phyloP scores from a whole-genome alignment of 176 grass and related monocot species.

The Aegilops bicornis region DNA sequence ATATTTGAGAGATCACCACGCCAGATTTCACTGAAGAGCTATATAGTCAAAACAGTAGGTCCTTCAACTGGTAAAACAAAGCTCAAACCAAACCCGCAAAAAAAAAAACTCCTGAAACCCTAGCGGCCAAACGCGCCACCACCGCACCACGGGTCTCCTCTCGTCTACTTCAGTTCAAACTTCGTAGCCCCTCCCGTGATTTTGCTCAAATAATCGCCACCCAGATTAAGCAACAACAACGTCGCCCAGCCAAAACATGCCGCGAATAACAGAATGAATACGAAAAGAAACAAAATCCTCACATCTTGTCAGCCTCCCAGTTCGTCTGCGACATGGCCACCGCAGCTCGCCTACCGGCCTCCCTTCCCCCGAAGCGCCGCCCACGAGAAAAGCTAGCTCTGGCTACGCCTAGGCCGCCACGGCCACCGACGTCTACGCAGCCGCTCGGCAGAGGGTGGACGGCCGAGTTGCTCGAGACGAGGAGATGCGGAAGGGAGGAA shows the following conservation, averaged over 20 bases:
- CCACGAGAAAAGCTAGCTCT: background rate
- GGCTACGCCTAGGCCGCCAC: background rate
- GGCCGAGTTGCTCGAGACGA: background rate
- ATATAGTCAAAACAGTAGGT: conserved; percentile 10
- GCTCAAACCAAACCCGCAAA: background rate
- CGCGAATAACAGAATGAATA: background rate
- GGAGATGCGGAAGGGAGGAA: background rate
- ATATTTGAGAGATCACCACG: background rate
- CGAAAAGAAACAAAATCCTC: conserved; percentile 29
- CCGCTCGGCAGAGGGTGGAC: background rate
- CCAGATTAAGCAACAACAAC: background rate
- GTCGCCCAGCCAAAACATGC: background rate
- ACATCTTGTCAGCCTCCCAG: conserved; percentile 86
- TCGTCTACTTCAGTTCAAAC: background rate
- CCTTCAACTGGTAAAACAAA: background rate
- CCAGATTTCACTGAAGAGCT: background rate
- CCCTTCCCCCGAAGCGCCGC: background rate
- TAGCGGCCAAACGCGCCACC: conserved; percentile 24
- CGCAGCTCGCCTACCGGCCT: background rate
- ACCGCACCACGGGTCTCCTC: background rate
- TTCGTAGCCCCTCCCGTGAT: background rate
- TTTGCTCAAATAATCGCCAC: background rate
- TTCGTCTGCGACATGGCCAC: conserved; percentile 72
- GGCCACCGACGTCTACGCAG: background rate
- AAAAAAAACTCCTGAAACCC: conserved; percentile 37